A percentile compares a stretch with the other conserved stretches of the same genome.
These are phyloP conservation scores for Penicillium argentinense DNA, from an alignment of 495 filamentous ascomycete species.

Conservation along the genomic window DNA sequence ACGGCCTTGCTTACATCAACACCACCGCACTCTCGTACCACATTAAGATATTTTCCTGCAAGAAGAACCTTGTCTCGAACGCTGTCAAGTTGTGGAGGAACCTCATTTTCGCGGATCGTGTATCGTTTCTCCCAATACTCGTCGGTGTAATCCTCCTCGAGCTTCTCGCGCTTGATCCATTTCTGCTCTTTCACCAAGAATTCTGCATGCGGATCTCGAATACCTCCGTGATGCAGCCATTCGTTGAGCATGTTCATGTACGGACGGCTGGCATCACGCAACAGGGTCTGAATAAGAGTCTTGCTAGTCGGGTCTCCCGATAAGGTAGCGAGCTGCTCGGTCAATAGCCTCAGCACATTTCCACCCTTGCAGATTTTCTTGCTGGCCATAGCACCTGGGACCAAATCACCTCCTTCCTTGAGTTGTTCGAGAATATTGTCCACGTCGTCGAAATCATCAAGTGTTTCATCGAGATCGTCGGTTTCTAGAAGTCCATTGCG, in stretches of 20 bases:
- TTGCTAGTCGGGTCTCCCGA: conserved; percentile 90
- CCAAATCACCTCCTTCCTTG: conserved; percentile 73
- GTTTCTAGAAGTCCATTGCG: conserved; percentile 79
- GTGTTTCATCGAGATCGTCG: conserved; percentile 79
- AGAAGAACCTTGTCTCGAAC: conserved; percentile 93
- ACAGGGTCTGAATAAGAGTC: conserved; percentile 70
- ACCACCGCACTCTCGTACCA: conserved; percentile 93
- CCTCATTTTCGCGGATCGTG: conserved; percentile 84
- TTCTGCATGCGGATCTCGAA: conserved; percentile 90
- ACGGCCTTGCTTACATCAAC: conserved; percentile 91
- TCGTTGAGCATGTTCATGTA: conserved; percentile 99
- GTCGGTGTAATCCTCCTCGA: conserved; percentile 96
- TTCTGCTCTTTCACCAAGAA: conserved; percentile 96
- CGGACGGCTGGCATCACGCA: conserved; percentile 85
- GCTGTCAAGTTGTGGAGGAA: conserved; percentile 87
- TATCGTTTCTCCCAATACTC: conserved; percentile 99
- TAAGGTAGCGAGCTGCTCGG: conserved; percentile 79
- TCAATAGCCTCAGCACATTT: conserved; percentile 79
- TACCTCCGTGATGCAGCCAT: conserved; percentile 95
- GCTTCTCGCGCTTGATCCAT: conserved; percentile 83
- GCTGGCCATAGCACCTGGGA: conserved; percentile 71
- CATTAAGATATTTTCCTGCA: conserved; percentile 96
- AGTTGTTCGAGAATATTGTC: conserved; percentile 86
- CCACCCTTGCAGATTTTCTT: conserved; percentile 96
- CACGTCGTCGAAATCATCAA: conserved; percentile 77